Evolutionary conservation across 2,329 filamentous ascomycete genomes (phyloP).

Genomic region (Microsporum ferrugineum): DNA sequence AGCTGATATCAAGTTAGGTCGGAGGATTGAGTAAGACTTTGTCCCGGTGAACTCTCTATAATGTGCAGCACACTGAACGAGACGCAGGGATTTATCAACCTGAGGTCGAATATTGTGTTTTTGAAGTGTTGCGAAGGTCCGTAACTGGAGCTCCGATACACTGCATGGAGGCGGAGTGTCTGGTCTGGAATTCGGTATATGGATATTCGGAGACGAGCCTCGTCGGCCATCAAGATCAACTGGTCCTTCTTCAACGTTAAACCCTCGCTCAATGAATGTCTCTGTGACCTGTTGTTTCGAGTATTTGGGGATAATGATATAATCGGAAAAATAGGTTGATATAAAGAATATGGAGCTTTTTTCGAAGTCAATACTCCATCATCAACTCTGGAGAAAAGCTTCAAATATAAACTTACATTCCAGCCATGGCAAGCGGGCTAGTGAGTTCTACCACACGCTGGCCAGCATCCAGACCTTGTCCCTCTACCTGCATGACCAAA

Average conservation of each 20-base stretch:
- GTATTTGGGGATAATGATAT: slow-evolving; percentile 76
- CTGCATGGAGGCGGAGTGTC: slow-evolving; percentile 66
- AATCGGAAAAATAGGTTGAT: slow-evolving; percentile 95
- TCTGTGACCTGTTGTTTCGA: slow-evolving; percentile 62
- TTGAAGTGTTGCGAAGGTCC: slow-evolving; percentile 75
- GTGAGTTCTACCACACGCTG: slow-evolving; percentile 86
- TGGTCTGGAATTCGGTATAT: slow-evolving; percentile 32
- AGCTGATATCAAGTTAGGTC: slow-evolving; percentile 28
- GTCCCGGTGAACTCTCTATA: slow-evolving; percentile 30
- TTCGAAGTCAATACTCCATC: neutral
- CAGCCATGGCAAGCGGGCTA: slow-evolving; percentile 77
- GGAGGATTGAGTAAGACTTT: slow-evolving; percentile 30
- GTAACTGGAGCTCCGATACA: slow-evolving; percentile 64
- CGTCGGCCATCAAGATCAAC: slow-evolving; percentile 6
- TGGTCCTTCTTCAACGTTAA: slow-evolving; percentile 58
- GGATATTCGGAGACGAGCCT: slow-evolving; percentile 19
- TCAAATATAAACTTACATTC: slow-evolving; percentile 48
- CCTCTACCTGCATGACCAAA: slow-evolving; percentile 78
- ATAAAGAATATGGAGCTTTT: slow-evolving; percentile 86
- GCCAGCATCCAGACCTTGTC: slow-evolving; percentile 79
- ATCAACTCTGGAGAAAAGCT: neutral
- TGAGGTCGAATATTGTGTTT: slow-evolving; percentile 62
- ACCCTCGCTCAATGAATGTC: slow-evolving; percentile 66
- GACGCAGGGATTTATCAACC: slow-evolving; percentile 55
- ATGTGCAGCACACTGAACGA: slow-evolving; percentile 72